Evolutionary conservation across 2,329 filamentous ascomycete species (phyloP), one percentile per base, ranked within the genome.

Genomic region (Penicillium vulpinum): DNA sequence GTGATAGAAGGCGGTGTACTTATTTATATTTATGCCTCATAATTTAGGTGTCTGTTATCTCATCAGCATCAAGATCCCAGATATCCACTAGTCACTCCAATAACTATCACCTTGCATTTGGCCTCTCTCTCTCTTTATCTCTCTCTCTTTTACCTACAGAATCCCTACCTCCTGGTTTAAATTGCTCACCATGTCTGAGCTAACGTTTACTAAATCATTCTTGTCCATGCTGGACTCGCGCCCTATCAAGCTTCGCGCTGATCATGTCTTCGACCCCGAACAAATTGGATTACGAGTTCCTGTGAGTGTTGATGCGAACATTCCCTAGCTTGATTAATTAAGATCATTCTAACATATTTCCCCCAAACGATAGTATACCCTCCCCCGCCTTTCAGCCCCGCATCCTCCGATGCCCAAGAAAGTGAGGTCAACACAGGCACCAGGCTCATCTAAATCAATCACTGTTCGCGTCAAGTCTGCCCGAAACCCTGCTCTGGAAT

Each of bases 241-340:
- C 48, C 89, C 92, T 8, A 75, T 87, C 67, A 95, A 92, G 80
- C 84, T 97, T 62, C 86, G 88, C n/a, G 81, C 90, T 62, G 91
- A 97, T 75, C 89, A 97, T 85, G 87, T 95, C 74, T 90, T 93
- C 76, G 91, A 97, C 71, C 86, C 91, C 48, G 87, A 87, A 67
- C 85, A 83, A 64, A 92, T 93, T 72, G 89, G 90, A 24, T 80
- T 89, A 26, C 86, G 89, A 60, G 82, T 86, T 63, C 88, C 92
- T 16, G 93, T 97, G 84, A 29, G 87, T 64, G 44, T 39, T 33
- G 15, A 24, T 47, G 38, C 9, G 13, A 56, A 21, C 16, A 43
- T 16, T 26, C 15, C 3, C 7, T 11, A 8, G 3, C 24, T 22
- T 39, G 3, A 10, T 13, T 15, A 4, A 35, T 39, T 11, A 38